Evolutionary conservation across 2,329 filamentous ascomycete species (phyloP), one percentile per base, ranked within the genome.

Genomic region (Mycosphaerella sp.): DNA sequence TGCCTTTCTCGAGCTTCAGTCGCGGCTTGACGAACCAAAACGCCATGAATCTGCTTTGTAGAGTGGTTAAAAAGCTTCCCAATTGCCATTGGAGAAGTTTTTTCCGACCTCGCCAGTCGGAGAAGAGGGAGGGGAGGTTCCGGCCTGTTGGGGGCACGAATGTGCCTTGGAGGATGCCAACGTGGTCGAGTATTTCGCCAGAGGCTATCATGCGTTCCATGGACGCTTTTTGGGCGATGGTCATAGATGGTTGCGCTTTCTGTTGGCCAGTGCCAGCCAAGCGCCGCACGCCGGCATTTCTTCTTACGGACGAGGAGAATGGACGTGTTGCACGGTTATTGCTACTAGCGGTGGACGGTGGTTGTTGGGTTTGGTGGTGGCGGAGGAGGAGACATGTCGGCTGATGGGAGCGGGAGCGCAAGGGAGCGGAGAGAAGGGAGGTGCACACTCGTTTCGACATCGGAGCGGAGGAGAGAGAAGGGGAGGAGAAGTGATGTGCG

Each of bases 141-240:
- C 39, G 40, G 16, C 58, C 53, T 4, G 58, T 53, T 4, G 66
- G 66, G 41, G 64, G 63, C 35, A 69, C 51, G 49, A 67, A 63
- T 5, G 63, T 68, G 25, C 59, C 60, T 32, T 71, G 71, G 41
- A 77, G 59, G 40, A 76, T 37, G 30, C 75, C 75, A 16, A 76
- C 58, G 58, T 75, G 71, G 50, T 73, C 59, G 35, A 58, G 68
- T 43, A 62, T 58, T 50, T 49, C 50, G 50, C 59, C 65, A 51
- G 48, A 58, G 25, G 45, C 53, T 28, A 21, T 21, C 47, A 54
- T 36, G 49, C 52, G 42, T 25, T 68, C 69, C 49, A 73, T 53
- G 35, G 66, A 64, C 14, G 63, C 52, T 28, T 60, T 56, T 36
- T 64, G 58, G 41, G 69, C 55, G 27, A 68, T 63, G 43, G 64